These are phyloP conservation scores for Aspergillus phoenicis DNA, from an alignment of 2,329 filamentous ascomycete genomes.

Conservation along the genomic window DNA sequence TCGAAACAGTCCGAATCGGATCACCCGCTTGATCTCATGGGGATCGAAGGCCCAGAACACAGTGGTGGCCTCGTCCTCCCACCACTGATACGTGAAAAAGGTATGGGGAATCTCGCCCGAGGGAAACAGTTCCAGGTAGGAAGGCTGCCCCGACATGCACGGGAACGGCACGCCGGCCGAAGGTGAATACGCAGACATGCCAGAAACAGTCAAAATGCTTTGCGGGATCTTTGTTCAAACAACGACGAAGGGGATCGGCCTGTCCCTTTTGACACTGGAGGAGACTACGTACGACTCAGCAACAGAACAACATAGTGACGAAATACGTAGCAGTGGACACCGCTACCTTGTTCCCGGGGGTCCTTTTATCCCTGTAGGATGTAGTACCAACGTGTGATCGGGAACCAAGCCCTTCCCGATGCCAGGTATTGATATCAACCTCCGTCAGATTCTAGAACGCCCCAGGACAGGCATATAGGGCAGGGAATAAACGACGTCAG, in stretches of 20 bases:
- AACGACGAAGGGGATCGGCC: not conserved
- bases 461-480: slow-evolving; percentile 1
- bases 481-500: slow-evolving; percentile 5
- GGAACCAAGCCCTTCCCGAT: slow-evolving; percentile 2
- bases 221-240: not conserved
- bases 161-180: slow-evolving; percentile 9
- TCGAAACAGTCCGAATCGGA: slow-evolving; percentile 42
- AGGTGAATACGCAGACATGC: slow-evolving; percentile 19
- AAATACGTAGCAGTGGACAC: not conserved
- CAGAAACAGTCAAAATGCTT: not conserved
- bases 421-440: slow-evolving; percentile 5
- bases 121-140: slow-evolving; percentile 36
- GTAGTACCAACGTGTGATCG: not conserved
- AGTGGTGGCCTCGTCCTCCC: slow-evolving; percentile 44
- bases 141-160: slow-evolving; percentile 22
- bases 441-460: not conserved
- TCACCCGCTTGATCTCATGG: slow-evolving; percentile 39
- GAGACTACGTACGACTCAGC: not conserved
- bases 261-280: not conserved
- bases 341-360: not conserved
- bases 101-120: slow-evolving; percentile 37
- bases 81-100: slow-evolving; percentile 40
- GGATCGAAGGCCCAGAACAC: slow-evolving; percentile 44
- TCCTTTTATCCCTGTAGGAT: slow-evolving; percentile 4
- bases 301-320: not conserved